Evolutionary conservation across 257 asterid genomes (phyloP), one percentile per base, ranked within the genome.

Genomic region (Nicotiana obtusifolia): DNA sequence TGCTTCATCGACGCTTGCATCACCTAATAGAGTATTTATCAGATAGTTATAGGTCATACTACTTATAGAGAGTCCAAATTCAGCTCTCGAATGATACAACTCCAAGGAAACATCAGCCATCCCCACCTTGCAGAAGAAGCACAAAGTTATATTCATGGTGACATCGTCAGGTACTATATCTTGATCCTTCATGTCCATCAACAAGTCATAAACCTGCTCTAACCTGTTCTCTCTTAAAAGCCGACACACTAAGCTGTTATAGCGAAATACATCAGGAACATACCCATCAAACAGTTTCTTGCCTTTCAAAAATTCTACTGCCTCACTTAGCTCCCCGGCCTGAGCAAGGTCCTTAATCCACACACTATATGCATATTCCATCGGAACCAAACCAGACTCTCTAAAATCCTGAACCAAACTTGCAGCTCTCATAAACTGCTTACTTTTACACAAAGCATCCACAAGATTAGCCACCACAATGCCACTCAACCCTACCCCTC

Each of bases 51-150:
- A 92, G 78, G 97, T 91, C 95, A 91, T 90, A 76, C 84, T 82
- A 82, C 87, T 92, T 57, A 92, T 89, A 80, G 98, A 90, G 26
- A 92, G 89, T 60, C 94, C 97, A 83, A 90, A 86, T 86, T 92
- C 94, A 5, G 77, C 86, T 84, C 97, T 90, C 5, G 90, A 91
- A 84, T 92, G 78, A 82, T 91, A 95, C 89, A 95, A 88, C 65
- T 86, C 90, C 84, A 88, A 10, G 4, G 97, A 98, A 80, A 90
- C 85, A 83, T 92, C 95, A 84, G 83, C 82, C 92, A 89, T 86
- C 77, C 99, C 97, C 19, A 83, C 88, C 87, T 95, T 95, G 85
- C 97, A 92, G 65, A 93, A 93, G 85, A 95, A 91, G 86, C 97
- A 89, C 84, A 95, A 82, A 41, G 90, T 83, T 69, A 89, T 90